Evolutionary conservation across 2,329 filamentous ascomycete genomes (phyloP).

Genomic region (Penicillium sp.): DNA sequence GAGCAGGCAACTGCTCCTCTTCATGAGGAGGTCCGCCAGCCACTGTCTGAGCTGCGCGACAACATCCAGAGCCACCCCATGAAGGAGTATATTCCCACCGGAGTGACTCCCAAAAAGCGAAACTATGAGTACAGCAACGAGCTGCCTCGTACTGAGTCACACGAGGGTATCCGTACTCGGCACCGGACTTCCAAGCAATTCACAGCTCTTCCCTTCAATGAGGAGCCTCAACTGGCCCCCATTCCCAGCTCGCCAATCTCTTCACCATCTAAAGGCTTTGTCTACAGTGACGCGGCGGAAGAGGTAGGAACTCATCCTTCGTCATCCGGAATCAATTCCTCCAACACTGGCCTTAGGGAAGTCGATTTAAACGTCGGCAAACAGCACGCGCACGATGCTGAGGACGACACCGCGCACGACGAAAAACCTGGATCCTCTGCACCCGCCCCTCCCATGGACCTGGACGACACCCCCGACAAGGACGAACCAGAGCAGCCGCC

Average conservation of each 20-base stretch:
- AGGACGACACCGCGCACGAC: conserved; percentile 19
- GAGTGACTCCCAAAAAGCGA: conserved; percentile 80
- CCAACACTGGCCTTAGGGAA: conserved; percentile 57
- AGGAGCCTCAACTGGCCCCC: conserved; percentile 34
- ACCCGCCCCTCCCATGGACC: conserved; percentile 13
- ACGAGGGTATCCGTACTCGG: conserved; percentile 62
- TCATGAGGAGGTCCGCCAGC: conserved; percentile 64
- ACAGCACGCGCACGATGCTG: conserved; percentile 35
- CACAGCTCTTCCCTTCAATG: conserved; percentile 39
- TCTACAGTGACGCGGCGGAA: conserved; percentile 58
- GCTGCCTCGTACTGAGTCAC: conserved; percentile 75
- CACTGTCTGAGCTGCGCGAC: conserved; percentile 73
- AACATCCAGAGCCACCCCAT: conserved; percentile 70
- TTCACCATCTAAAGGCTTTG: conserved; percentile 58
- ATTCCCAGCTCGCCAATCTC: conserved; percentile 36
- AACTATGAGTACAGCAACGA: conserved; percentile 80
- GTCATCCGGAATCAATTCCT: conserved; percentile 38
- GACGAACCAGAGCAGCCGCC: conserved; percentile 35
- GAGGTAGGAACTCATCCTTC: conserved; percentile 43
- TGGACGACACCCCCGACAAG: conserved; percentile 28
- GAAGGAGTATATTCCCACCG: conserved; percentile 82
- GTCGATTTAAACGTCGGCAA: conserved; percentile 57
- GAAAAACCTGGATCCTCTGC: conserved; percentile 24
- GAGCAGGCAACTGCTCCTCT: conserved; percentile 68
- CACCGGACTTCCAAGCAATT: conserved; percentile 52